Base-by-base conservation (phyloP, 1,284 basidiomycete genomes). In the Cerrena zonata region DNA sequence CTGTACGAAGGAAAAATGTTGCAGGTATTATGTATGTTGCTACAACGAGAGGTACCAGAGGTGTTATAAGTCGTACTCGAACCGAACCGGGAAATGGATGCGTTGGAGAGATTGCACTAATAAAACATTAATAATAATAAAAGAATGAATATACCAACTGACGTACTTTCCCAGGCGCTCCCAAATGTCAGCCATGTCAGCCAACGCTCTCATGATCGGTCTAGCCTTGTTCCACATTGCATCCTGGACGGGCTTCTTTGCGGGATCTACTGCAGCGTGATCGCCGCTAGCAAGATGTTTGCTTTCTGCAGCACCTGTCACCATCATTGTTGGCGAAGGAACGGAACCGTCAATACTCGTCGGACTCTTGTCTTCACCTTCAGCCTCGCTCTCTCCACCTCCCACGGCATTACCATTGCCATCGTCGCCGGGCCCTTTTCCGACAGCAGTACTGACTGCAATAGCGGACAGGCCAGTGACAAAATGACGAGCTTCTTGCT, bases 401-500 rank as follows among this genome's bases (percentile, higher is more conserved):
- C 58, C 59, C 23, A 53, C 50, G 2, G 56, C 53, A 22, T 59
- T 59, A 12, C 53, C 52, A 22, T 58, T 54, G 2, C 55, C 54
- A 39, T 61, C 56, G 12, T 61, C 56, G 26, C 58, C 57, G 0
- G 62, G 61, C 2, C 61, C 57, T 50, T 71, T 70, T 10, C 71
- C 72, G 15, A 67, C 64, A 5, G 72, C 69, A 24, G 69, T 67
- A 23, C 66, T 69, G 5, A 71, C 62, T 2, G 70, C 71, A 10
- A 74, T 58, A 7, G 59, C 59, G 0, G 67, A 69, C 12, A 73
- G 54, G 3, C 67, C 65, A 5, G 66, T 63, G 44, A 73, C 70
- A 52, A 73, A 69, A 49, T 73, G 71, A 11, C 64, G 60, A 2
- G 71, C 72, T 49, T 74, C 72, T 41, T 70, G 67, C 53, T 74